phyloP scores from a whole-genome alignment of 2,329 filamentous ascomycete genomes.

The Dryadomyces sulphureus region DNA sequence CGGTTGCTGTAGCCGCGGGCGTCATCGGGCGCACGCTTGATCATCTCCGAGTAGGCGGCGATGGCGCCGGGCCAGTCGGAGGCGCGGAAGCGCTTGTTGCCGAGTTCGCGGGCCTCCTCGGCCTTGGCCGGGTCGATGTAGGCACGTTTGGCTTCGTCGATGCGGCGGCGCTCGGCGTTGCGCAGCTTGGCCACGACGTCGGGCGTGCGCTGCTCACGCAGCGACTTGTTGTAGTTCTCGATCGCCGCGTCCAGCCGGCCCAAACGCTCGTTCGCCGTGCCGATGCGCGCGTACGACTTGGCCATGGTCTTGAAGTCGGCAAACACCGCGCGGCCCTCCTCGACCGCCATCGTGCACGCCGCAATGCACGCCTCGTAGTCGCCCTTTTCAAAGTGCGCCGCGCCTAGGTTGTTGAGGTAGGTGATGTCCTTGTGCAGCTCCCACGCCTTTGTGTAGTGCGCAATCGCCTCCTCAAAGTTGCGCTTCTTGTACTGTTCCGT shows the following conservation, averaged over 20 bases:
- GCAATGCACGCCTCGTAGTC: slow-evolving; percentile 83
- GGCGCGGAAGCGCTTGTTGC: slow-evolving; percentile 95
- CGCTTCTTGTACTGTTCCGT: slow-evolving; percentile 98
- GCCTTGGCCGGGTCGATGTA: slow-evolving; percentile 88
- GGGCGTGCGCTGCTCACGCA: slow-evolving; percentile 92
- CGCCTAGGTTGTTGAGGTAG: slow-evolving; percentile 91
- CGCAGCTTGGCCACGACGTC: slow-evolving; percentile 90
- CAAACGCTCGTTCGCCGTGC: slow-evolving; percentile 81
- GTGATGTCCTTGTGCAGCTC: slow-evolving; percentile 90
- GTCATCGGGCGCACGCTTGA: slow-evolving; percentile 85
- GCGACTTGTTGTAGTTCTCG: slow-evolving; percentile 79
- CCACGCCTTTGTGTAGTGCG: slow-evolving; percentile 92
- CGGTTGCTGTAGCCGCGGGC: slow-evolving; percentile 94
- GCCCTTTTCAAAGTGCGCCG: slow-evolving; percentile 90
- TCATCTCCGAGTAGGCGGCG: slow-evolving; percentile 90
- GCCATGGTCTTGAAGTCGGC: slow-evolving; percentile 98
- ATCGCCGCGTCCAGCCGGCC: slow-evolving; percentile 69
- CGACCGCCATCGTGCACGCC: slow-evolving; percentile 72
- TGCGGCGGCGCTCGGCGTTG: slow-evolving; percentile 74
- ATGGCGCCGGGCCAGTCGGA: slow-evolving; percentile 91
- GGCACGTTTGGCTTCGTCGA: slow-evolving; percentile 56
- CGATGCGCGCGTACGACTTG: slow-evolving; percentile 95
- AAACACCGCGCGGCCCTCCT: slow-evolving; percentile 76
- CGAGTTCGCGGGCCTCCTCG: slow-evolving; percentile 86
- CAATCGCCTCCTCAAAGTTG: slow-evolving; percentile 86